Base-by-base conservation (phyloP, 1,284 basidiomycete species). In the Anthracocystis setariae region DNA sequence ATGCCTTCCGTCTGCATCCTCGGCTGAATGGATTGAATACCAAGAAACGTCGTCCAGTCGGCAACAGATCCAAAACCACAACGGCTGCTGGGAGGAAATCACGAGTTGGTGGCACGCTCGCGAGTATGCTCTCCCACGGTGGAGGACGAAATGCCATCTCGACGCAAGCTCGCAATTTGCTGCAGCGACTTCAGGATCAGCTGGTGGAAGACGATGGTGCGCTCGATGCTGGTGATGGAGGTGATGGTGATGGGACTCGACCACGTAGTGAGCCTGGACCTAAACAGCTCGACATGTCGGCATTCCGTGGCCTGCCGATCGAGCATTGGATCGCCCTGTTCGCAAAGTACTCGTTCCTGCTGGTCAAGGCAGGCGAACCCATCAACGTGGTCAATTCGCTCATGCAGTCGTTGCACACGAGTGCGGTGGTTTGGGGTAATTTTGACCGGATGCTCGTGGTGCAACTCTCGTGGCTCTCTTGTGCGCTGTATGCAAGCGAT, bases 271-370 rank as follows among this genome's bases (percentile, higher is more conserved):
- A 61, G 27, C 50, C 57, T 3, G 63, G 57, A 21, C 66, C 67
- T 15, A 62, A 65, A 24, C 69, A 74, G 48, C 46, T 69, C 20
- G 65, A 66, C 27, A 43, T 54, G 65, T 43, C 56, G 17, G 43
- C 70, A 1, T 97, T 95, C 82, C 89, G 94, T 7, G 91, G 91
- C 0, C 86, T 96, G n/a, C 86, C 86, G 2, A 91, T 93, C 71
- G 90, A 91, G 59, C 89, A 92, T 50, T 98, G 95, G 95, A 83
- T 95, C 47, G 85, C 86, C 3, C 81, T 97, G 20, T 90, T 94
- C 74, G 48, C 63, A 10, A 72, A 97, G 92, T 96, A 96, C 81
- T 88, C 90, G 54, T 93, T 95, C 81, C 85, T 91, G 8, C 85
- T 94, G 35, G 91, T 92, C 69, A 84, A 84, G 25, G 85, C 88